Evolutionary conservation across 495 filamentous ascomycete species (phyloP).

Genomic region (Daldinia decipiens): DNA sequence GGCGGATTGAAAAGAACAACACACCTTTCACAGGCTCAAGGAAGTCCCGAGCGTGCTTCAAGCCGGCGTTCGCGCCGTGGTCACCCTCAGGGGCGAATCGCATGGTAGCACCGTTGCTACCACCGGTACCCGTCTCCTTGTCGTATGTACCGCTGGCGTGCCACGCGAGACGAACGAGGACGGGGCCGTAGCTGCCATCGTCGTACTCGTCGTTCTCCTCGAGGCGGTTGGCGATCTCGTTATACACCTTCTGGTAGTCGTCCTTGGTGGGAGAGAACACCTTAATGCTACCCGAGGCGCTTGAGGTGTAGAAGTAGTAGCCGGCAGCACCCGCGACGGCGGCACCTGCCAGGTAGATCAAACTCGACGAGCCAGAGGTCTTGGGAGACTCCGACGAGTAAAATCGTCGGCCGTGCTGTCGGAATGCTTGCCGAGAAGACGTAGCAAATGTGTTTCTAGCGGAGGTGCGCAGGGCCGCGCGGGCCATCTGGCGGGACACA

Average conservation of each 20-base stretch:
- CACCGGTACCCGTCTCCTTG: slow-evolving; percentile 86
- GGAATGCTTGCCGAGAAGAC: slow-evolving; percentile 68
- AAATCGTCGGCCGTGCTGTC: slow-evolving; percentile 72
- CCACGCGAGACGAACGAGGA: slow-evolving; percentile 86
- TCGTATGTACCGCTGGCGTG: slow-evolving; percentile 91
- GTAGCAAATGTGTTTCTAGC: slow-evolving; percentile 59
- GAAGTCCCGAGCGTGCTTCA: slow-evolving; percentile 90
- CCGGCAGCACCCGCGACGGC: slow-evolving; percentile 72
- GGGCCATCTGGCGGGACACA: slow-evolving; percentile 61
- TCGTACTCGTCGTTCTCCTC: slow-evolving; percentile 95
- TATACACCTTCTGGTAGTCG: slow-evolving; percentile 97
- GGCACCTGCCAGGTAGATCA: slow-evolving; percentile 58
- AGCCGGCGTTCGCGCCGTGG: slow-evolving; percentile 94
- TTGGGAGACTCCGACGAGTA: slow-evolving; percentile 77
- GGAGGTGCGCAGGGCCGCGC: slow-evolving; percentile 67
- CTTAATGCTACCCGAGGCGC: slow-evolving; percentile 62
- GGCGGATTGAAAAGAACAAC: slow-evolving; percentile 29
- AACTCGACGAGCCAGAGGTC: slow-evolving; percentile 61
- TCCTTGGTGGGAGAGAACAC: slow-evolving; percentile 78
- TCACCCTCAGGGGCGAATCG: slow-evolving; percentile 90
- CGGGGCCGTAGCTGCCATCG: slow-evolving; percentile 95
- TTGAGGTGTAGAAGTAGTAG: slow-evolving; percentile 75
- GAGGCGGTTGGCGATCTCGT: slow-evolving; percentile 80
- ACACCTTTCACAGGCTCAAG: slow-evolving; percentile 86
- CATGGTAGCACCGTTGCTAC: slow-evolving; percentile 98